Base-by-base conservation (phyloP, 148 eudicot genomes). In the Silene conica region DNA sequence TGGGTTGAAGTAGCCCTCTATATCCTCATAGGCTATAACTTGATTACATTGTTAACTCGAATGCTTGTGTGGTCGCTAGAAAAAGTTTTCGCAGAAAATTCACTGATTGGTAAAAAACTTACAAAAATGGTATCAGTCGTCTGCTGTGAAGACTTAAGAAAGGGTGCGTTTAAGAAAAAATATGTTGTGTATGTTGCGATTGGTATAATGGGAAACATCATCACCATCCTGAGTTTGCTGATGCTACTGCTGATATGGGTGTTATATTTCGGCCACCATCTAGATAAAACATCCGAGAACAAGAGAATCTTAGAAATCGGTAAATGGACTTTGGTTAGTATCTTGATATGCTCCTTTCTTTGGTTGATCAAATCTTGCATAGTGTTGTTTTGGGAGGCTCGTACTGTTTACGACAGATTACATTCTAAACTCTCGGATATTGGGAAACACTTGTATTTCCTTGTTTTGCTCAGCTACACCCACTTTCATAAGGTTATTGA, bases 291-390 rank as follows among this genome's bases (percentile, higher is more conserved):
- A 10, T 3, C 58, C 0, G 2, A 68, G 19, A 20, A 1, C 57
- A 58, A 23, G 56, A 23, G n/a, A 21, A 12, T 69, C 0, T 60
- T 46, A 26, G 48, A 60, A 1, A 60, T 59, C 5, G 69, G 73
- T 45, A 46, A 28, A 6, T 69, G 73, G 79, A 76, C 69, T 45
- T 61, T 60, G 5, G 1, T 76, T 5, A 25, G 52, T 60, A 12
- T 76, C 1, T 26, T 76, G 0, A 15, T 61, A 11, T 46, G 60
- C 5, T 60, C 79, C 0, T 12, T 69, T 12, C 28, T 76, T 69
- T 76, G 79, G 73, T 50, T 76, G 8, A 68, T 75, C 16, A 76
- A 76, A 69, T 25, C 68, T 11, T 48, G 41, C 65, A 63, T 76
- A n/a, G 11, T 69, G 8, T n/a, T 69, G 3, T 38, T 21, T 18